These are phyloP conservation scores for Septoria linicola DNA, from an alignment of 2,329 filamentous ascomycete genomes.

Conservation along the genomic window DNA sequence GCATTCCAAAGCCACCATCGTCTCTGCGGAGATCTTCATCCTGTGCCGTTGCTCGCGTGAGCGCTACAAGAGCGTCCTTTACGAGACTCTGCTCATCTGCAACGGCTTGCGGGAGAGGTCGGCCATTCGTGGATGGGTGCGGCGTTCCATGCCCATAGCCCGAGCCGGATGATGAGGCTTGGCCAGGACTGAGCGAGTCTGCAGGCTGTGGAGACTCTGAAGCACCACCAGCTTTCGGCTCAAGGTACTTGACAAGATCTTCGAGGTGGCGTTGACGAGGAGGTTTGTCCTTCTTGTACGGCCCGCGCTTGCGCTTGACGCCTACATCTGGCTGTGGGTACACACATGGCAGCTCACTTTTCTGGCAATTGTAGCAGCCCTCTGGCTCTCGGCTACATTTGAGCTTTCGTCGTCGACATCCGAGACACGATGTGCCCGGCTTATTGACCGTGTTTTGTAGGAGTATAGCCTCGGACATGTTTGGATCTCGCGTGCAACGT, in stretches of 20 bases:
- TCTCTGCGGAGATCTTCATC: conserved; percentile 24
- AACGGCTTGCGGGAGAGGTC: conserved; percentile 3
- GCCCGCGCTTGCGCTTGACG: conserved; percentile 34
- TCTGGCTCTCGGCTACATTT: conserved; percentile 32
- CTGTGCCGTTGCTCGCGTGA: conserved; percentile 27
- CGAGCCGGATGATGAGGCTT: conserved; percentile 13
- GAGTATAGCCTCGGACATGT: conserved; percentile 24
- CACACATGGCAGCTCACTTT: conserved; percentile 31
- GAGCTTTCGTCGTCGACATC: conserved; percentile 32
- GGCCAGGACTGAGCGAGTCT: conserved; percentile 16
- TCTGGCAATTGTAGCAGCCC: conserved; percentile 32
- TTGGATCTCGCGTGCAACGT: too few relatives aligned
- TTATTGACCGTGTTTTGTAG: conserved; percentile 28
- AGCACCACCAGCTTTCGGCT: conserved; percentile 20
- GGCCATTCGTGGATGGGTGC: conserved; percentile 1
- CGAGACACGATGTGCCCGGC: conserved; percentile 33
- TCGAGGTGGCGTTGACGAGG: conserved; percentile 33
- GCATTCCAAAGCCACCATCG: conserved; percentile 16
- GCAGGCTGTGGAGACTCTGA: conserved; percentile 1
- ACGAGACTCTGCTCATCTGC: conserved; percentile 28
- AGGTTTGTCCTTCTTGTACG: conserved; percentile 35
- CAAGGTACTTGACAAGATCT: conserved; percentile 32
- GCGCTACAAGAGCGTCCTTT: conserved; percentile 32
- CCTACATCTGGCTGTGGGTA: conserved; percentile 30
- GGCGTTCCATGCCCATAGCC: background rate